Conservation (phyloP, 495 filamentous ascomycete genomes). For the Talaromyces liani region DNA sequence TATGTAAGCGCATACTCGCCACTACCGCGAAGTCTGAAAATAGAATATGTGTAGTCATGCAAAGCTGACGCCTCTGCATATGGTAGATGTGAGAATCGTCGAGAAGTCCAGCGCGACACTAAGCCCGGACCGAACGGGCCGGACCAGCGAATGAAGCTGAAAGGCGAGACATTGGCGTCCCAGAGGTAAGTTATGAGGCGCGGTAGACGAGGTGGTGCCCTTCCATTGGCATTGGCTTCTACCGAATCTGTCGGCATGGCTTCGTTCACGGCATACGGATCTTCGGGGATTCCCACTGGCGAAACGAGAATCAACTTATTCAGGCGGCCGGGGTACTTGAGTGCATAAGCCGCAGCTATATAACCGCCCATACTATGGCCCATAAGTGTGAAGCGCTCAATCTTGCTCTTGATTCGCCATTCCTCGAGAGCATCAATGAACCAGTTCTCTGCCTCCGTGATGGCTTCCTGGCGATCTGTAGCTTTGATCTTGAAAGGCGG, state of each 20-base stretch:
- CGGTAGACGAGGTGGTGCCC: constrained; percentile 58
- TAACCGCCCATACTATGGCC: constrained; percentile 94
- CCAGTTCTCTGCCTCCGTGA: constrained; percentile 88
- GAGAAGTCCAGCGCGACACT: constrained; percentile 89
- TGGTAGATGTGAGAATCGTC: constrained; percentile 84
- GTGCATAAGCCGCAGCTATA: constrained; percentile 84
- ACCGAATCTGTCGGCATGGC: constrained; percentile 66
- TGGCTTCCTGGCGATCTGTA: constrained; percentile 73
- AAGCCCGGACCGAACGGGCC: constrained; percentile 89
- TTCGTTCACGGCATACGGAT: constrained; percentile 81
- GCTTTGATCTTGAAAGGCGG: constrained; percentile 77
- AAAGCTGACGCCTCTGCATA: constrained; percentile 73
- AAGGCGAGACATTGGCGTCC: constrained; percentile 96
- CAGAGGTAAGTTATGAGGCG: constrained; percentile 87
- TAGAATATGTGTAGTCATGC: constrained; percentile 86
- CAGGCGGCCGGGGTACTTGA: constrained; percentile 89
- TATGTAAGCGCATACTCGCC: constrained; percentile 94
- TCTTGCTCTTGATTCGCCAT: constrained; percentile 81
- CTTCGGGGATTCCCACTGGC: constrained; percentile 90
- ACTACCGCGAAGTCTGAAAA: constrained; percentile 88
- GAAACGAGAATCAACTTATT: constrained; percentile 95
- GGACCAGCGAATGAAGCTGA: constrained; percentile 78
- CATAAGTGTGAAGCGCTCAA: constrained; percentile 87
- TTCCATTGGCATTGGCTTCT: constrained; percentile 26
- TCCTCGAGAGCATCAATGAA: constrained; percentile 95